Percentiles rank a stretch among this genome's conserved stretches.
phyloP scores from a whole-genome alignment of 192 early-diverging fungal genomes.

The Rhizophagus prolifer region DNA sequence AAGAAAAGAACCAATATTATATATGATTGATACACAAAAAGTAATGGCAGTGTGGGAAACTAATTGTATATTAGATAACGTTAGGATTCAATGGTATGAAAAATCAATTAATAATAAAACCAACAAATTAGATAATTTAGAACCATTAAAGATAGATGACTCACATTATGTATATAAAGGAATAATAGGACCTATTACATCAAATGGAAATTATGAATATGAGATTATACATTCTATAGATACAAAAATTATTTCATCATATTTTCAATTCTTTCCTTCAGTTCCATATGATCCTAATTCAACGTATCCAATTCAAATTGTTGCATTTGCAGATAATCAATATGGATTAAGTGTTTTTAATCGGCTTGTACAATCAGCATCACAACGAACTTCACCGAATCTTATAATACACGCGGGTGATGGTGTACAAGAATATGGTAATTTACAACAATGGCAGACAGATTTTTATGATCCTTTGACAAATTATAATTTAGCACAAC shows the following conservation, averaged over 20 bases:
- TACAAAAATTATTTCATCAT: background rate
- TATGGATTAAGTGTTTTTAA: slow-evolving; percentile 47
- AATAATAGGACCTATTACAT: slow-evolving; percentile 33
- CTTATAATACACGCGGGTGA: slow-evolving; percentile 71
- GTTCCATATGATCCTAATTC: slow-evolving; percentile 20
- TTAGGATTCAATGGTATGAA: slow-evolving; percentile 42
- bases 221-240: slow-evolving; percentile 16
- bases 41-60: slow-evolving; percentile 57
- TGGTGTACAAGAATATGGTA: slow-evolving; percentile 57
- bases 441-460: slow-evolving; percentile 67
- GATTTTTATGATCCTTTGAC: slow-evolving; percentile 67
- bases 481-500: slow-evolving; percentile 53
- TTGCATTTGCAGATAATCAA: slow-evolving; percentile 50
- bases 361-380: slow-evolving; percentile 31
- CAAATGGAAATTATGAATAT: slow-evolving; percentile 31
- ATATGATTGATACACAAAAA: slow-evolving; percentile 47
- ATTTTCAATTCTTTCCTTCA: slow-evolving; percentile 23
- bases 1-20: slow-evolving; percentile 55
- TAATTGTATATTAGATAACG: slow-evolving; percentile 52
- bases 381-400: slow-evolving; percentile 42
- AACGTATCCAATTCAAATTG: slow-evolving; percentile 39
- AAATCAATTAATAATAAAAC: background rate
- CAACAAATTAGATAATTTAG: slow-evolving; percentile 1
- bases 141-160: slow-evolving; percentile 33
- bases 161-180: slow-evolving; percentile 42